Evolutionary conservation across 2,329 filamentous ascomycete species (phyloP).

Genomic region (Sodiomyces alkalinus): DNA sequence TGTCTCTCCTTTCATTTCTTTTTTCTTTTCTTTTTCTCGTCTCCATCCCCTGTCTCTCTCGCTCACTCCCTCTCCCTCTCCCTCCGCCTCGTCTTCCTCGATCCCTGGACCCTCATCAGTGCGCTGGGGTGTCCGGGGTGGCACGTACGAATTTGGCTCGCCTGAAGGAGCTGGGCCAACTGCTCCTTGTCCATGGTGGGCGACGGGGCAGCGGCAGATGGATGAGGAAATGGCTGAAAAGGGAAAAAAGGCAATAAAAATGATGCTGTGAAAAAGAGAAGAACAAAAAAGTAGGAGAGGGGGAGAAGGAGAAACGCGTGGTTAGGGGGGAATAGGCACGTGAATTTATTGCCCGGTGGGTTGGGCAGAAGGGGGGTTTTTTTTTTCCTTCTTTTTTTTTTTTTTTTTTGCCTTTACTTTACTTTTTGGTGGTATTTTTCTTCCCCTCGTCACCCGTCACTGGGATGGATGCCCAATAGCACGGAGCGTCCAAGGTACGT

Average conservation of each 20-base stretch:
- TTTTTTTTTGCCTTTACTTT: too few relatives aligned
- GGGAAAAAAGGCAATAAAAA: constrained; percentile 4
- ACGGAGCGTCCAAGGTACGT: too few relatives aligned
- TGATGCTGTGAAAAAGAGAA: too few relatives aligned
- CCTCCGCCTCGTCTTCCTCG: too few relatives aligned
- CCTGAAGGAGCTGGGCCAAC: constrained; percentile 76
- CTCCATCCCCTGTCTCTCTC: neutral
- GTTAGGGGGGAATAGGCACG: constrained; percentile 3
- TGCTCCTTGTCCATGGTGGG: constrained; percentile 40
- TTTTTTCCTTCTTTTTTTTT: neutral
- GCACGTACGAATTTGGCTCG: constrained; percentile 69
- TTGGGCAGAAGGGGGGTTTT: too few relatives aligned
- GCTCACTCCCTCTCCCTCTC: too few relatives aligned
- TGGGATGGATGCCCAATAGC: too few relatives aligned
- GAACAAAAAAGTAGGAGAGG: constrained; percentile 6
- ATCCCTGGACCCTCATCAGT: too few relatives aligned
- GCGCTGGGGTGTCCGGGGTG: constrained; percentile 6
- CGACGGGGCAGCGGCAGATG: too few relatives aligned
- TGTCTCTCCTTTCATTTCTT: too few relatives aligned
- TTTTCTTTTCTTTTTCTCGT: constrained; percentile 1
- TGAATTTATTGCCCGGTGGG: constrained; percentile 1
- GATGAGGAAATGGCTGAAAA: neutral
- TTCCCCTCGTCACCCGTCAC: too few relatives aligned
- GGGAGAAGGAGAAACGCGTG: constrained; percentile 2
- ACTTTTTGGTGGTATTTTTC: too few relatives aligned